Base-by-base conservation (phyloP, 179 eudicot species). In the Drosera spatulata region DNA sequence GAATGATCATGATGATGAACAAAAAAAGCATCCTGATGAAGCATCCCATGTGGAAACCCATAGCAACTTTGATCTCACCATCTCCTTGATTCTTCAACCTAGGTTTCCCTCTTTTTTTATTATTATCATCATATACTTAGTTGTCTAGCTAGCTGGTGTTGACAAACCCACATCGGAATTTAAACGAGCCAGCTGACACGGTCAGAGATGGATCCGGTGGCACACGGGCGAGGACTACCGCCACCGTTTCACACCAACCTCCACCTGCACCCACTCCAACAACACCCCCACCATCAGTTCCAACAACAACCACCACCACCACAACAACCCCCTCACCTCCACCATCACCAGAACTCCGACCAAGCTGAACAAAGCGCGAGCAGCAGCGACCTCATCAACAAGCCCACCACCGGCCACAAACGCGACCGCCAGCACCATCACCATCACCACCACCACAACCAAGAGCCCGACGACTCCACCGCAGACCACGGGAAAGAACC, bases 191-290 rank as follows among this genome's bases (percentile, higher is more conserved):
- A 22, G 33, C 33, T 22, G 33, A 22, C 33, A 22, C 33, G 33
- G 33, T 22, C 33, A 22, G 33, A 22, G 33, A 22, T 22, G 33
- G 33, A 22, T 22, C 33, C 53, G 53, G 53, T 14, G 11, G 53
- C 53, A 10, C 53, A 50, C 13, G 53, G 53, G 38, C 73, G 71
- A 5, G 71, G 73, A 46, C 69, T 74, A 2, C 74, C 80, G 11
- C 77, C 77, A 13, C 81, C 77, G 45, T 77, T 77, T 44, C 81
- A 73, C 4, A 58, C 69, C 3, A 77, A 77, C 57, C 78, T 77
- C 6, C 80, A 77, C 56, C 80, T 75, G 7, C 68, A 66, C 51
- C 76, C 68, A 0, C 33, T 22, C 33, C 33, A 22, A 22, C 33
- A 22, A 22, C 33, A 22, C 33, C 33, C 33, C 33, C 33, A 22